Evolutionary conservation across 495 filamentous ascomycete genomes (phyloP).

Genomic region (Aspergillus carlsbadensis): DNA sequence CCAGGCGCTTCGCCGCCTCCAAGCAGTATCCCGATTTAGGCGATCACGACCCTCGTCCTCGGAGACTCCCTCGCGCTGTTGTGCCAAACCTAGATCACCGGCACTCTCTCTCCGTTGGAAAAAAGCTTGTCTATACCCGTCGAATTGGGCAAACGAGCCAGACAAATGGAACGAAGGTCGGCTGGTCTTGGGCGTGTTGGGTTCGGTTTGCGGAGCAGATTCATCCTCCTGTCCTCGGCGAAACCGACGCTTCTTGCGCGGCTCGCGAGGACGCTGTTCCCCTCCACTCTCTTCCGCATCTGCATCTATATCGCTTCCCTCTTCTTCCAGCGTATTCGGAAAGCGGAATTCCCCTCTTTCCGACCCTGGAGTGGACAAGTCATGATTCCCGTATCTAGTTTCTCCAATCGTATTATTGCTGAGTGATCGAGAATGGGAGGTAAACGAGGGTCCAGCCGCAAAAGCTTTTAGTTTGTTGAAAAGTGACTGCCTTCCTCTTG

Average conservation of each 20-base stretch:
- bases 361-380: constrained; percentile 37
- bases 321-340: constrained; percentile 57
- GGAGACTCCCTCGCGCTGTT: constrained; percentile 72
- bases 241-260: constrained; percentile 45
- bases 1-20: constrained; percentile 56
- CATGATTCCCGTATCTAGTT: constrained; percentile 24
- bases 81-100: constrained; percentile 65
- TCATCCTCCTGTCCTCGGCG: constrained; percentile 53
- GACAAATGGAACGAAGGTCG: constrained; percentile 46
- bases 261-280: constrained; percentile 38
- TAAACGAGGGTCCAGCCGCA: constrained; percentile 38
- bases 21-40: constrained; percentile 56
- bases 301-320: constrained; percentile 70
- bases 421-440: constrained; percentile 42
- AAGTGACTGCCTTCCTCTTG: constrained; percentile 60
- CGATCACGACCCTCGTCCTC: constrained; percentile 86
- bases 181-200: constrained; percentile 57
- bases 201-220: constrained; percentile 55
- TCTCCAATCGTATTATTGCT: constrained; percentile 42
- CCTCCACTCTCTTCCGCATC: constrained; percentile 69
- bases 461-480: constrained; percentile 67
- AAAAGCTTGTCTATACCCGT: constrained; percentile 51
- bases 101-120: constrained; percentile 67
- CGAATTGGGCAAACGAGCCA: constrained; percentile 48
- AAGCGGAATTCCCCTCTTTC: constrained; percentile 54